Conservation (phyloP, 2,329 filamentous ascomycete species). For the Corynespora cassiicola region DNA sequence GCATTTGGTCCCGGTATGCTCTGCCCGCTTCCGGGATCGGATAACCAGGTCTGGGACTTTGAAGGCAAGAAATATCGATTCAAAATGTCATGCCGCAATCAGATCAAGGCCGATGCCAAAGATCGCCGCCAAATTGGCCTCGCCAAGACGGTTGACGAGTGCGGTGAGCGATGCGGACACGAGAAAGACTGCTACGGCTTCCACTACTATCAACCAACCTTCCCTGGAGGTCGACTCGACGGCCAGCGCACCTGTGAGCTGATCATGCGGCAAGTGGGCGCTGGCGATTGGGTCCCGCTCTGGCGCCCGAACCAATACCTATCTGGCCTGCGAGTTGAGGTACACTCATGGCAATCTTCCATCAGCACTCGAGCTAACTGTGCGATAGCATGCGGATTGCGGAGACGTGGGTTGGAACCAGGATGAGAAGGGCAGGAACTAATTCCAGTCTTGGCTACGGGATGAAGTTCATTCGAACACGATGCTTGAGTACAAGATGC, state of each 20-base stretch:
- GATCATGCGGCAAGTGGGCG: constrained; percentile 4
- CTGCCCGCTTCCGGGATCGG: constrained; percentile 12
- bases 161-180: constrained; percentile 4
- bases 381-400: background rate
- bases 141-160: constrained; percentile 5
- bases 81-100: constrained; percentile 13
- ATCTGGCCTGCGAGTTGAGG: background rate
- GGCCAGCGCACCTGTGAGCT: constrained; percentile 11
- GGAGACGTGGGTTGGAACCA: background rate
- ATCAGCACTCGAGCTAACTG: too few species aligned
- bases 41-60: constrained; percentile 13
- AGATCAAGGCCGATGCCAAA: background rate
- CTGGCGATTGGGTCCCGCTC: constrained; percentile 5
- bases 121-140: constrained; percentile 1
- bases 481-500: too few species aligned
- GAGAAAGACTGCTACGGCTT: constrained; percentile 11
- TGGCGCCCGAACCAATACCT: background rate
- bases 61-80: constrained; percentile 6
- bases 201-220: constrained; percentile 11
- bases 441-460: too few species aligned
- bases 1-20: constrained; percentile 5
- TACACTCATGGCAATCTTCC: too few species aligned
- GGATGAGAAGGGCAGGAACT: constrained; percentile 1
- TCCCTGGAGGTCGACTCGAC: constrained; percentile 8
- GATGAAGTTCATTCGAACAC: too few species aligned